A percentile compares a stretch with the other conserved stretches of the same genome.
phyloP scores from a whole-genome alignment of 179 eudicot genomes.

The Silene coronaria region DNA sequence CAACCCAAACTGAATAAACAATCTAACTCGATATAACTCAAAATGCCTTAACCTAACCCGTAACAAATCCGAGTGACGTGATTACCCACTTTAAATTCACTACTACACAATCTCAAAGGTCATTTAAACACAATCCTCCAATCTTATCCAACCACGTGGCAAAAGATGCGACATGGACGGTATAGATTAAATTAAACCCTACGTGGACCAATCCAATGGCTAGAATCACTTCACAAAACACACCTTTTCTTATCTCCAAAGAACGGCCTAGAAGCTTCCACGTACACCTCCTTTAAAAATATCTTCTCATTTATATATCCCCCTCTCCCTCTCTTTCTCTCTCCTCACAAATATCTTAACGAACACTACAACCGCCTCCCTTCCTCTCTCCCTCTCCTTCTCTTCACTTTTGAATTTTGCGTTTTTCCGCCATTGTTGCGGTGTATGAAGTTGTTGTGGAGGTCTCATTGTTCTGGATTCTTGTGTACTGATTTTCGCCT shows the following conservation, averaged over 20 bases:
- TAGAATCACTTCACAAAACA: background rate
- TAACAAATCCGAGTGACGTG: too few relatives aligned
- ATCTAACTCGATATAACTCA: too few relatives aligned
- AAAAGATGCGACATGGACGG: conserved; percentile 27
- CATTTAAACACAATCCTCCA: background rate
- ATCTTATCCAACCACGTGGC: conserved; percentile 29
- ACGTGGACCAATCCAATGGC: conserved; percentile 30
- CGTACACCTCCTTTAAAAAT: conserved; percentile 29
- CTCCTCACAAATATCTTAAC: conserved; percentile 16
- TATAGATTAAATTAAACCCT: conserved; percentile 15
- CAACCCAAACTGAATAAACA: too few relatives aligned
- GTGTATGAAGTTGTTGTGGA: background rate
- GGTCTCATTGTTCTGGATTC: background rate
- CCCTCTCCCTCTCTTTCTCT: conserved; percentile 19
- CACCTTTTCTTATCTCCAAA: conserved; percentile 36
- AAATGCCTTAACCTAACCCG: too few relatives aligned
- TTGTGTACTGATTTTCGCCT: background rate
- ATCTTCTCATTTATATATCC: conserved; percentile 26
- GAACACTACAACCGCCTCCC: conserved; percentile 20
- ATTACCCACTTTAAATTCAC: too few relatives aligned
- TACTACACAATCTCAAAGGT: background rate
- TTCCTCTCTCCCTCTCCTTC: background rate
- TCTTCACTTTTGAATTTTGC: background rate
- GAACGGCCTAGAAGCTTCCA: conserved; percentile 36
- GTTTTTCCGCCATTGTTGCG: conserved; percentile 9